These are phyloP conservation scores for Globisporangium middletonii DNA, from an alignment of 352 stramenopile species.

Conservation along the genomic window DNA sequence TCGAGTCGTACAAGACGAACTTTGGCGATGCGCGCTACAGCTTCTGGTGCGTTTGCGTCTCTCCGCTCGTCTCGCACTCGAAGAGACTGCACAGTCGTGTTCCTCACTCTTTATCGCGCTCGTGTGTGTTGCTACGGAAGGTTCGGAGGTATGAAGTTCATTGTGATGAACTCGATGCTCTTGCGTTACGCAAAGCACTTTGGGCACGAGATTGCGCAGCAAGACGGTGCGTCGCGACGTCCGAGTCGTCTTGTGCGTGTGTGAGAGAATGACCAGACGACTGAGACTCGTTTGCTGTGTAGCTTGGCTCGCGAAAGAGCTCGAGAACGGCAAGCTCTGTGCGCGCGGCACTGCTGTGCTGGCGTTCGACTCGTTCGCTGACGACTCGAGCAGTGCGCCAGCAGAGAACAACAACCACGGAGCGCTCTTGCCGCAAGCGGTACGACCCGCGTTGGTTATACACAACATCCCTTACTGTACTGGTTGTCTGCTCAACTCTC, in stretches of 20 bases:
- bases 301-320: slow-evolving; percentile 74
- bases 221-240: slow-evolving; percentile 37
- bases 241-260: not conserved
- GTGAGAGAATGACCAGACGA: not conserved
- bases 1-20: slow-evolving; percentile 28
- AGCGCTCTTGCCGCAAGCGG: not conserved
- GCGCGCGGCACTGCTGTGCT: slow-evolving; percentile 61
- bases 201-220: slow-evolving; percentile 24
- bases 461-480: too few relatives aligned
- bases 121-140: slow-evolving; percentile 14
- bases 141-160: slow-evolving; percentile 74
- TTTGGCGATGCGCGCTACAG: slow-evolving; percentile 72
- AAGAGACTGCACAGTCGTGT: not conserved
- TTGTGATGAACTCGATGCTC: slow-evolving; percentile 62
- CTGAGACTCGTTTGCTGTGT: not conserved
- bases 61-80: not conserved
- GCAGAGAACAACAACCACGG: slow-evolving; percentile 12
- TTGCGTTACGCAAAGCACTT: slow-evolving; percentile 23
- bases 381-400: not conserved
- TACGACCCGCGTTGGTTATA: not conserved
- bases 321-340: slow-evolving; percentile 80
- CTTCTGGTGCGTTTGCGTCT: slow-evolving; percentile 46
- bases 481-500: not conserved
- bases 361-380: slow-evolving; percentile 31
- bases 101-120: not conserved